Evolutionary conservation across 202 grass and related monocot genomes (phyloP).

Genomic region (Elaeis oleifera): DNA sequence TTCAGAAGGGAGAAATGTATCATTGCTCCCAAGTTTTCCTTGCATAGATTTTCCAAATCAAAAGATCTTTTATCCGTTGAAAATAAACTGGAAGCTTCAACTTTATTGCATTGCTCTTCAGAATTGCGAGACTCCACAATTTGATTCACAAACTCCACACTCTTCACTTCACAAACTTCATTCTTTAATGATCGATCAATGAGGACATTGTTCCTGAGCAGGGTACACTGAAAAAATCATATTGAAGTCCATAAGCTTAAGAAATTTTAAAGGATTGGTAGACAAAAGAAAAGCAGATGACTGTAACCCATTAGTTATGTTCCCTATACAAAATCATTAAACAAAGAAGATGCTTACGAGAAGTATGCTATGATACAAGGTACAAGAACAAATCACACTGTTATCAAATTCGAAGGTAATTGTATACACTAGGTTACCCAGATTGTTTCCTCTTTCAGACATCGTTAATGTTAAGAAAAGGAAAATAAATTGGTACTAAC

Average conservation of each 20-base stretch:
- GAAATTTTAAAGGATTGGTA: constrained; percentile 30
- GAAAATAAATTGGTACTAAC: too few species aligned
- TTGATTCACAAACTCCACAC: constrained; percentile 14
- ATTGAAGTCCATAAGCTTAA: constrained; percentile 82
- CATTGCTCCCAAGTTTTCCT: constrained; percentile 18
- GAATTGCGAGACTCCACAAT: background rate
- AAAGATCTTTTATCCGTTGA: constrained; percentile 6
- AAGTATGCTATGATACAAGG: too few species aligned
- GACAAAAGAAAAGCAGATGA: background rate
- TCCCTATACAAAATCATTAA: too few species aligned
- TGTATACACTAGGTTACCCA: too few species aligned
- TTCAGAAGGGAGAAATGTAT: constrained; percentile 40
- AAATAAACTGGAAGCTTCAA: constrained; percentile 5
- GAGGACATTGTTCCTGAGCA: constrained; percentile 68
- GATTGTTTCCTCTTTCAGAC: too few species aligned
- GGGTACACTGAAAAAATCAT: constrained; percentile 93
- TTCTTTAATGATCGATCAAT: constrained; percentile 26
- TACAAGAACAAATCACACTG: too few species aligned
- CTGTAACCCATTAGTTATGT: too few species aligned
- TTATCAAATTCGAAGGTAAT: too few species aligned
- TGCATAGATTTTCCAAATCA: constrained; percentile 27
- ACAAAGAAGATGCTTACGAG: too few species aligned
- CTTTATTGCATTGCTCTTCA: background rate
- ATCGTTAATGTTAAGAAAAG: too few species aligned
- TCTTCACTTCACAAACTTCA: constrained; percentile 24